These are phyloP conservation scores for Aspergillus sojae DNA, from an alignment of 2,329 filamentous ascomycete species.

Conservation along the genomic window DNA sequence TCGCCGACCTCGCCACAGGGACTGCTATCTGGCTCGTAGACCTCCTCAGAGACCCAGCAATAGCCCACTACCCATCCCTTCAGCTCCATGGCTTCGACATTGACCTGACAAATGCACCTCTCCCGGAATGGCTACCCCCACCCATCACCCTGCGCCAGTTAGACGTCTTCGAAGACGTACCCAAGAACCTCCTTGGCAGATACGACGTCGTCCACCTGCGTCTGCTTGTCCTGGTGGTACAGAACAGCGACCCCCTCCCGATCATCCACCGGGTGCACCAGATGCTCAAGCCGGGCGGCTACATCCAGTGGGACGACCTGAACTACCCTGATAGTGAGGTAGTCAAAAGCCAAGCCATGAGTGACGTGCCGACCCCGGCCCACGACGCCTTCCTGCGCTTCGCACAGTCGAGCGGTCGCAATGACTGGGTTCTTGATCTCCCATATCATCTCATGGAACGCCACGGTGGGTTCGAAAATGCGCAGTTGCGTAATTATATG, in stretches of 20 bases:
- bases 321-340: slow-evolving; percentile 24
- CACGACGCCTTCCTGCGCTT: slow-evolving; percentile 20
- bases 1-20: slow-evolving; percentile 33
- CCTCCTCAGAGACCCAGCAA: slow-evolving; percentile 18
- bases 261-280: slow-evolving; percentile 18
- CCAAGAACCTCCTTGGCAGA: slow-evolving; percentile 18
- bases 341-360: slow-evolving; percentile 12
- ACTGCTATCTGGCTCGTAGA: slow-evolving; percentile 33
- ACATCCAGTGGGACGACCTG: slow-evolving; percentile 35
- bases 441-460: neutral
- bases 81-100: slow-evolving; percentile 30
- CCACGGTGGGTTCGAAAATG: neutral
- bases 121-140: slow-evolving; percentile 22
- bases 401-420: slow-evolving; percentile 22
- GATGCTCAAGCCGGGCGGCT: slow-evolving; percentile 32
- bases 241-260: slow-evolving; percentile 18
- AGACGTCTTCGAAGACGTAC: slow-evolving; percentile 27
- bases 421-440: slow-evolving; percentile 25
- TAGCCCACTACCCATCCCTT: slow-evolving; percentile 12
- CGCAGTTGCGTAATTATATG: neutral
- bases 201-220: slow-evolving; percentile 30
- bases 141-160: slow-evolving; percentile 17
- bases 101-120: slow-evolving; percentile 26
- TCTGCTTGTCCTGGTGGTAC: slow-evolving; percentile 14
- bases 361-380: slow-evolving; percentile 11